These are phyloP conservation scores for Citrus reticulata DNA, from an alignment of 345 rosid genomes.

Conservation along the genomic window DNA sequence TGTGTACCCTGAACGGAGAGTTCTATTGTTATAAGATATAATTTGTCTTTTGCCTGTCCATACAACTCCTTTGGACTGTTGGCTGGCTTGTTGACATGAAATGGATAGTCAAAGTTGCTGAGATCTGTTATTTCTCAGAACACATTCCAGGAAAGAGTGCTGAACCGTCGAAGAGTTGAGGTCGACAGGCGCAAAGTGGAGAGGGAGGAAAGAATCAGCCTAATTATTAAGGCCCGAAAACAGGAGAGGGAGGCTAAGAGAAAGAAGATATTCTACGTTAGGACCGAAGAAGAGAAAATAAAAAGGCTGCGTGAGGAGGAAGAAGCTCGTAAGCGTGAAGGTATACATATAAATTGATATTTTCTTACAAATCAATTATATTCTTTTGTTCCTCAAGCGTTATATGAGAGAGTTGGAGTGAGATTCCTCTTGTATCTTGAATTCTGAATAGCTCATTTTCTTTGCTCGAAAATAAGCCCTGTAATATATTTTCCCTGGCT, in stretches of 20 bases:
- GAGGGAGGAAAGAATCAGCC: constrained; percentile 73
- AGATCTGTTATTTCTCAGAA: constrained; percentile 31
- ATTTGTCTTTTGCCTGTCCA: neutral
- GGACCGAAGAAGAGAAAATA: constrained; percentile 62
- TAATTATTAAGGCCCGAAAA: constrained; percentile 55
- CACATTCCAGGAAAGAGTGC: constrained; percentile 70
- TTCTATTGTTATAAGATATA: neutral
- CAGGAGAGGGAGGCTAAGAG: constrained; percentile 71
- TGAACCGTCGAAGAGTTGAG: constrained; percentile 62
- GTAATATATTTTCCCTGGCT: neutral
- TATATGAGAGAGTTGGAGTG: neutral
- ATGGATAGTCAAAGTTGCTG: neutral
- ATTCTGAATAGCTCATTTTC: neutral
- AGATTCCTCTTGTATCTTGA: neutral
- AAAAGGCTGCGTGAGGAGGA: constrained; percentile 75
- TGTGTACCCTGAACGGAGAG: constrained; percentile 18
- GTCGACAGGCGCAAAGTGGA: constrained; percentile 58
- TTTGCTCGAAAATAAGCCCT: neutral
- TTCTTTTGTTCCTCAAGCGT: neutral
- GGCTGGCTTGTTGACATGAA: neutral
- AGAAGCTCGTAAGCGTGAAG: constrained; percentile 81
- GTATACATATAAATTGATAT: constrained; percentile 19
- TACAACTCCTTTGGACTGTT: neutral
- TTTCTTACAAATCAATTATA: neutral
- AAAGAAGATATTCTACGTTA: constrained; percentile 64